phyloP scores from a whole-genome alignment of 371 early-diverging fungal genomes.

The Thermomucor indicae-seudaticae region DNA sequence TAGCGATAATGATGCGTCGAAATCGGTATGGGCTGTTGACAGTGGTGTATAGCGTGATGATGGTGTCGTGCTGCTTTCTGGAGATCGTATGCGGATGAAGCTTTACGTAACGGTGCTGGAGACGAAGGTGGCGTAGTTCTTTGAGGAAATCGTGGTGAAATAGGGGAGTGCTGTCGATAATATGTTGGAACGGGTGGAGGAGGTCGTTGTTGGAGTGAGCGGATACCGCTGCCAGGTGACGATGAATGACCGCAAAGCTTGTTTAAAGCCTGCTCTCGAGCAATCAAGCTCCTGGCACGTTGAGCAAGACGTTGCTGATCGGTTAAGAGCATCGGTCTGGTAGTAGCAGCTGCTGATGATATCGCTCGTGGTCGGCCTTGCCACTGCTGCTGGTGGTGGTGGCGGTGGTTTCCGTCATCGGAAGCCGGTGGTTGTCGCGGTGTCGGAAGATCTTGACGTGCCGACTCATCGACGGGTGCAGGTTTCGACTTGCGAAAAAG shows the following conservation, averaged over 20 bases:
- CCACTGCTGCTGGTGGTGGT: background rate
- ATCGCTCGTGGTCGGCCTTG: background rate
- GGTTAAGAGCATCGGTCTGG: too few relatives aligned
- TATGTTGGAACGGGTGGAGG: background rate
- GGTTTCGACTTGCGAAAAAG: slow-evolving; percentile 4
- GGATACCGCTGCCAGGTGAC: too few relatives aligned
- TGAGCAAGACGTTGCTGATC: background rate
- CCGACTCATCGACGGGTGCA: too few relatives aligned
- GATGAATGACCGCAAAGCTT: slow-evolving; percentile 1
- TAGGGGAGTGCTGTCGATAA: background rate
- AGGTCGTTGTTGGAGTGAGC: background rate
- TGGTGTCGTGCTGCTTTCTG: background rate
- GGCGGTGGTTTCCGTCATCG: background rate
- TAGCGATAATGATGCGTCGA: background rate
- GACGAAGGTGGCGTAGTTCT: slow-evolving; percentile 1
- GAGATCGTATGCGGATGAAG: background rate
- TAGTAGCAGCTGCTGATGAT: background rate
- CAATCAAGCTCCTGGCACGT: background rate
- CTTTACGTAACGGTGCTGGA: background rate
- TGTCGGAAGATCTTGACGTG: too few relatives aligned
- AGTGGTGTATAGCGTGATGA: background rate
- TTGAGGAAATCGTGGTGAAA: slow-evolving; percentile 2
- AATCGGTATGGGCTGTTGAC: background rate
- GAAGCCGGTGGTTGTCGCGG: background rate
- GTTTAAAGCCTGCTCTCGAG: background rate